Evolutionary conservation across 371 early-diverging fungal genomes (phyloP).

Genomic region (Mucor sp.): DNA sequence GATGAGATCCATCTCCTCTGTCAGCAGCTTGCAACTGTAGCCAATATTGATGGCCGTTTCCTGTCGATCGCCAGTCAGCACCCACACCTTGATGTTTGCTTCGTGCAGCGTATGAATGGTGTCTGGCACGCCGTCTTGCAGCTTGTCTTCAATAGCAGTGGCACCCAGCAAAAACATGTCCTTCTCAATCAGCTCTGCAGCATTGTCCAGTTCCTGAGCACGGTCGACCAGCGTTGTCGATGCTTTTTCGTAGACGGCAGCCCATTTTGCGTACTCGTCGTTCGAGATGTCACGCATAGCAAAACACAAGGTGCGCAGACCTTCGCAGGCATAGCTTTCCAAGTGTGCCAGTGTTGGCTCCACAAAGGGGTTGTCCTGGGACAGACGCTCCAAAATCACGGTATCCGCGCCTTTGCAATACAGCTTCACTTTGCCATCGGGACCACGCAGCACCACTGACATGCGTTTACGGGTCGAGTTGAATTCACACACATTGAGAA

Average conservation of each 20-base stretch:
- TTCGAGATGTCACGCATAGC: conserved; percentile 88
- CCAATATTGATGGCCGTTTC: conserved; percentile 96
- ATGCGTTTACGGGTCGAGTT: conserved; percentile 97
- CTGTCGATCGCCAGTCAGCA: conserved; percentile 92
- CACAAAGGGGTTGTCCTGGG: conserved; percentile 70
- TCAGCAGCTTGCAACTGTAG: conserved; percentile 83
- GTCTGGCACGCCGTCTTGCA: conserved; percentile 98
- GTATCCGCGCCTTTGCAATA: conserved; percentile 99
- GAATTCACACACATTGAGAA: conserved; percentile 96
- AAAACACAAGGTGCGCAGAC: conserved; percentile 91
- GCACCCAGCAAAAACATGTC: conserved; percentile 91
- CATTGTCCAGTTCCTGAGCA: conserved; percentile 83
- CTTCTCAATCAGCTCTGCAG: conserved; percentile 93
- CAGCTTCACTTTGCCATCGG: conserved; percentile 88
- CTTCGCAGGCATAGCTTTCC: conserved; percentile 82
- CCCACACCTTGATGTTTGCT: conserved; percentile 98
- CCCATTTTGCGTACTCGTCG: conserved; percentile 87
- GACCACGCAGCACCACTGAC: conserved; percentile 86
- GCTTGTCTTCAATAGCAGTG: conserved; percentile 98
- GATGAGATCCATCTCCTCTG: conserved; percentile 82
- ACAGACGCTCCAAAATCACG: conserved; percentile 94
- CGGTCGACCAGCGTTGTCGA: conserved; percentile 89
- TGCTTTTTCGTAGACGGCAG: conserved; percentile 81
- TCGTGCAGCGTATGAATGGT: conserved; percentile 93
- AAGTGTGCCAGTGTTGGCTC: conserved; percentile 74